Evolutionary conservation across 208 protist genomes (phyloP).

Genomic region (Porcisia deanei): DNA sequence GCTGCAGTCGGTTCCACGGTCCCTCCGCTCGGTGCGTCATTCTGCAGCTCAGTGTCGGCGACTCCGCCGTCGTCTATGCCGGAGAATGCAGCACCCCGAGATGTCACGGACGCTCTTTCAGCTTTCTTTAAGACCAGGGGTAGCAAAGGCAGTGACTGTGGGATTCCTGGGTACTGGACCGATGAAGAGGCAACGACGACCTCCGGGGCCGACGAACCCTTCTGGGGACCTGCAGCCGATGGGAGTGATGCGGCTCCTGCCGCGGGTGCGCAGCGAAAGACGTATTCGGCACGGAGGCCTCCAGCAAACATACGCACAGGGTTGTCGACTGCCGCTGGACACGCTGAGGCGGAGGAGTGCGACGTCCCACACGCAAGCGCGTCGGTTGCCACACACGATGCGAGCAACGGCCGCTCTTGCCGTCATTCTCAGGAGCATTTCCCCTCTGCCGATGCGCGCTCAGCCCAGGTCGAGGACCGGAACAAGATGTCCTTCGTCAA

Average conservation of each 20-base stretch:
- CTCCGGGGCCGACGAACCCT: background rate
- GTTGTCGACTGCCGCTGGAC: background rate
- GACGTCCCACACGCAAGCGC: background rate
- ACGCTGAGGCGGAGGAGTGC: background rate
- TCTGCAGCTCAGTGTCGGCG: background rate
- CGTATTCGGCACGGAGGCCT: background rate
- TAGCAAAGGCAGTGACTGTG: background rate
- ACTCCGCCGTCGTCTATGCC: background rate
- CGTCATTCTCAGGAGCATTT: background rate
- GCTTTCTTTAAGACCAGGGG: background rate
- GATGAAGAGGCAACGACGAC: background rate
- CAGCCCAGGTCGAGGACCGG: background rate
- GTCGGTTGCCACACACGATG: background rate
- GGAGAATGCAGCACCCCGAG: background rate
- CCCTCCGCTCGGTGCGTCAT: background rate
- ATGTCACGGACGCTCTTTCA: background rate
- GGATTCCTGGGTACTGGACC: background rate
- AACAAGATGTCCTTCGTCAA: background rate
- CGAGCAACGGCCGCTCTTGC: background rate
- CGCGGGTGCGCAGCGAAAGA: background rate
- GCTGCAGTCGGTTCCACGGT: background rate
- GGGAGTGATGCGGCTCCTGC: background rate
- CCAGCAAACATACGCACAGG: background rate
- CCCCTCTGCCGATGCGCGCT: background rate
- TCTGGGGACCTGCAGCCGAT: background rate